Evolutionary conservation across 805 yeast species (phyloP).

Genomic region (Cyberlindnera petersonii): DNA sequence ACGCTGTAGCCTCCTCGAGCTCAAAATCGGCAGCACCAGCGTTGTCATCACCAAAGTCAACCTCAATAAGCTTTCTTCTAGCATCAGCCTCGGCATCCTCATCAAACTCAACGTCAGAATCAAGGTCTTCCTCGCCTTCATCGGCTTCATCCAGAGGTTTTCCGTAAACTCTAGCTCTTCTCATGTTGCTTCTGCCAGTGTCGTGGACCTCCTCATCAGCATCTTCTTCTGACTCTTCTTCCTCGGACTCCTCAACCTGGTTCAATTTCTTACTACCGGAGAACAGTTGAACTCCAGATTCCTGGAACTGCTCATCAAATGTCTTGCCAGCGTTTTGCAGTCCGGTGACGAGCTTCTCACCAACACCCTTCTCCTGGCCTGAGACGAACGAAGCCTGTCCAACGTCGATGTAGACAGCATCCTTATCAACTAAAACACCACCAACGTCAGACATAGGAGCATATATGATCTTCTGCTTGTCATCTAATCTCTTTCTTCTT

Average conservation of each 20-base stretch:
- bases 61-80: conserved; percentile 41
- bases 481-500: conserved; percentile 89
- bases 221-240: conserved; percentile 29
- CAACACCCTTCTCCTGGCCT: conserved; percentile 72
- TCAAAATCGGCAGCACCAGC: conserved; percentile 32
- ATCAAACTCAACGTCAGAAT: conserved; percentile 41
- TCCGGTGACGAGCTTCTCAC: conserved; percentile 80
- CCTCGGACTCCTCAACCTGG: conserved; percentile 39
- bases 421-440: conserved; percentile 94
- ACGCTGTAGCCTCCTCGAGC: conserved; percentile 51
- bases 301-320: conserved; percentile 52
- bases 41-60: conserved; percentile 39
- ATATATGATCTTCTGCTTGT: conserved; percentile 87
- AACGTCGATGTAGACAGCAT: conserved; percentile 86
- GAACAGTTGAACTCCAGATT: conserved; percentile 73
- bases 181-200: conserved; percentile 61
- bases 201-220: conserved; percentile 31
- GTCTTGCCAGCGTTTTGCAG: conserved; percentile 68
- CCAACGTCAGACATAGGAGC: conserved; percentile 99
- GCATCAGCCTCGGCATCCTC: conserved; percentile 37
- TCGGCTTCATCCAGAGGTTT: conserved; percentile 44
- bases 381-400: conserved; percentile 52
- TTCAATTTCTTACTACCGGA: conserved; percentile 53
- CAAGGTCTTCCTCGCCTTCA: conserved; percentile 41
- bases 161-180: conserved; percentile 59